phyloP scores from a whole-genome alignment of 2,329 filamentous ascomycete species.

The Hypoxylon sp. region DNA sequence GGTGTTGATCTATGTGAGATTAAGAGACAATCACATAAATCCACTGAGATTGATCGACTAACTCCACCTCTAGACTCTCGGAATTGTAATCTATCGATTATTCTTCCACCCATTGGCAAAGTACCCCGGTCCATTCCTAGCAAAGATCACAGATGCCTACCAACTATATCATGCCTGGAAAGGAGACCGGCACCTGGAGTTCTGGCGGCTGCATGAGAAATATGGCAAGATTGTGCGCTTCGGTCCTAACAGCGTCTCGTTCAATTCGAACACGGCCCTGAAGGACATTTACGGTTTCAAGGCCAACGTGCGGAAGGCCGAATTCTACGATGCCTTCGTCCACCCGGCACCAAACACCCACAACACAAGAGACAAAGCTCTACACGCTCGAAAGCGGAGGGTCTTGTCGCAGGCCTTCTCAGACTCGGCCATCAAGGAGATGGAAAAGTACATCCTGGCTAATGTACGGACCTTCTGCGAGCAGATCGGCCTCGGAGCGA shows the following conservation, averaged over 20 bases:
- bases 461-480: conserved; percentile 77
- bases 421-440: conserved; percentile 73
- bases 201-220: conserved; percentile 76
- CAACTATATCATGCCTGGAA: conserved; percentile 80
- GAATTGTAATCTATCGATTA: conserved; percentile 66
- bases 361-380: conserved; percentile 75
- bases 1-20: conserved; percentile 34
- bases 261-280: conserved; percentile 78
- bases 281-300: conserved; percentile 75
- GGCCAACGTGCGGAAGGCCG: conserved; percentile 73
- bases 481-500: conserved; percentile 60
- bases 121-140: conserved; percentile 73
- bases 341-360: conserved; percentile 79
- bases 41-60: background rate
- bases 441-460: conserved; percentile 74
- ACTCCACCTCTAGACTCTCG: conserved; percentile 40
- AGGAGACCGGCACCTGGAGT: conserved; percentile 79
- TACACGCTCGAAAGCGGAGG: conserved; percentile 77
- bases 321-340: conserved; percentile 80
- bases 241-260: conserved; percentile 80
- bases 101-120: conserved; percentile 74
- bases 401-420: conserved; percentile 80
- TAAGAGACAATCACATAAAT: background rate
- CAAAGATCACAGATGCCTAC: conserved; percentile 73
- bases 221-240: conserved; percentile 83